These are phyloP conservation scores for Alternaria sp. DNA, from an alignment of 2,329 filamentous ascomycete genomes.

Conservation along the genomic window DNA sequence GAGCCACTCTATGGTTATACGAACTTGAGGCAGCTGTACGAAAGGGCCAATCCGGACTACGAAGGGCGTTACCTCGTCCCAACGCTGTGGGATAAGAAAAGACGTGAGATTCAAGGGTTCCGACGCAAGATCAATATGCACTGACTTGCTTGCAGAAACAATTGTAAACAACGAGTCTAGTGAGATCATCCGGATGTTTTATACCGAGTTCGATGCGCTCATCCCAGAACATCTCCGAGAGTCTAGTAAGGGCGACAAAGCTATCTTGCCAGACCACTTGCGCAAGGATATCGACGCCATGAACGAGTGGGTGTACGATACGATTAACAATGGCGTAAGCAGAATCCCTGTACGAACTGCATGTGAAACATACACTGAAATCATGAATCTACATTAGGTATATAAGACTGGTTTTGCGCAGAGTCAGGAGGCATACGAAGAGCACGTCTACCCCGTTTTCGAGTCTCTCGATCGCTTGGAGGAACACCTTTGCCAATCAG, in stretches of 20 bases:
- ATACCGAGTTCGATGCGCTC: slow-evolving; percentile 39
- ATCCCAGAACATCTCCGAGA: slow-evolving; percentile 62
- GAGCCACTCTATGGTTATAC: slow-evolving; percentile 27
- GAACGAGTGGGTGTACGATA: slow-evolving; percentile 75
- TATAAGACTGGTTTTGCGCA: slow-evolving; percentile 80
- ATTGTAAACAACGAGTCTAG: slow-evolving; percentile 48
- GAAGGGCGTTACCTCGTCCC: slow-evolving; percentile 77
- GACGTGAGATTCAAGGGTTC: slow-evolving; percentile 4
- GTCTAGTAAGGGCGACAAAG: slow-evolving; percentile 59
- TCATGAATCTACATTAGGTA: slow-evolving; percentile 26
- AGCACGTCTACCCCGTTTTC: slow-evolving; percentile 76
- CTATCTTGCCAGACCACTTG: slow-evolving; percentile 73
- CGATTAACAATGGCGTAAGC: slow-evolving; percentile 60
- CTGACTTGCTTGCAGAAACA: slow-evolving; percentile 26
- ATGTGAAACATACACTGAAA: neutral
- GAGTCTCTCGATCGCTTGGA: slow-evolving; percentile 79
- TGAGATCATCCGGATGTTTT: slow-evolving; percentile 49
- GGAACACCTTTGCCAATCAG: slow-evolving; percentile 66
- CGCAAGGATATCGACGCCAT: slow-evolving; percentile 71
- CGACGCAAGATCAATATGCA: neutral
- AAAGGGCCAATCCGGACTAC: slow-evolving; percentile 66
- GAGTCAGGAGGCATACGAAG: slow-evolving; percentile 82
- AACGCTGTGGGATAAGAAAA: slow-evolving; percentile 75
- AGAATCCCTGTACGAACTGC: neutral
- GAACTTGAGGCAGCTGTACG: slow-evolving; percentile 71